Percentiles rank a stretch among this genome's conserved stretches.
Conservation (phyloP, 2,329 filamentous ascomycete genomes). For the Cladosporium oxysporum region DNA sequence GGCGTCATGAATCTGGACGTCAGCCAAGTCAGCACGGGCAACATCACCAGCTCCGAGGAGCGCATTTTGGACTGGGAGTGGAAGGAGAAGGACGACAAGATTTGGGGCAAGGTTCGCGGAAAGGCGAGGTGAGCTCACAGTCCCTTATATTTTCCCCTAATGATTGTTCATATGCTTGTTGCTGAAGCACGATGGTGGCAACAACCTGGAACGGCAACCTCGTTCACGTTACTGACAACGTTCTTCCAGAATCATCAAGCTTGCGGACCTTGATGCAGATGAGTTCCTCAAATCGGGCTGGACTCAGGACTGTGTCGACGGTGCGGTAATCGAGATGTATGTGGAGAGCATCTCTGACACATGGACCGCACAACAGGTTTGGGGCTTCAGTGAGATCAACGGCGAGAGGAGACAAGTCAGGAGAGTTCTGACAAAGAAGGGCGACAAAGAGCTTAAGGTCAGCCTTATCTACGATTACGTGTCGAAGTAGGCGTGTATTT, state of each 20-base stretch:
- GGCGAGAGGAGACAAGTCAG: conserved; percentile 44
- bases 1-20: conserved; percentile 42
- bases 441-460: conserved; percentile 41
- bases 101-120: conserved; percentile 74
- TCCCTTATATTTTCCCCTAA: too few species aligned
- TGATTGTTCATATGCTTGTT: background rate
- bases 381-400: conserved; percentile 49
- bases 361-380: conserved; percentile 59
- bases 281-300: conserved; percentile 61
- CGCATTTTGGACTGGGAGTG: conserved; percentile 59
- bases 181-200: background rate
- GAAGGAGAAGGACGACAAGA: conserved; percentile 72
- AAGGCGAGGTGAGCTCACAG: conserved; percentile 52
- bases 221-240: background rate
- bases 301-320: conserved; percentile 53
- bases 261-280: conserved; percentile 42
- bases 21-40: conserved; percentile 69
- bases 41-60: conserved; percentile 65
- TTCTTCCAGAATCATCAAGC: conserved; percentile 38
- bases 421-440: conserved; percentile 41
- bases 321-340: conserved; percentile 50
- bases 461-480: conserved; percentile 47
- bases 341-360: conserved; percentile 50
- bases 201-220: background rate
- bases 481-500: conserved; percentile 13